Percentiles rank a stretch among this genome's conserved stretches.
phyloP scores from a whole-genome alignment of 2,329 filamentous ascomycete genomes.

The Hypoxylon sp. region DNA sequence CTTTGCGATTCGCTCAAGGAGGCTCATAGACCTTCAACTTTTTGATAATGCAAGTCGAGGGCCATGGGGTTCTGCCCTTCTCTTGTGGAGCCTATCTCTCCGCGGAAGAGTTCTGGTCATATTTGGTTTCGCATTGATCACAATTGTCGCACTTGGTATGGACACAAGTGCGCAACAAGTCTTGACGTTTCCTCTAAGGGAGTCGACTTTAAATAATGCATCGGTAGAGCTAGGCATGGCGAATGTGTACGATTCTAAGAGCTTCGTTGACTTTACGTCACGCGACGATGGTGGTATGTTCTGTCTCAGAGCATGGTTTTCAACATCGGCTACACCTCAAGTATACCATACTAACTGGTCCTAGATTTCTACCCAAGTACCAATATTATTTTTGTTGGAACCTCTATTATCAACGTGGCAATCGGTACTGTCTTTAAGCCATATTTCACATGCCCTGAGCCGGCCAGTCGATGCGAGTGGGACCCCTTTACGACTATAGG shows the following conservation, averaged over 20 bases:
- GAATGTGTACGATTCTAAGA: constrained; percentile 32
- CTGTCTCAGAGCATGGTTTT: neutral
- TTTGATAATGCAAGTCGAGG: constrained; percentile 49
- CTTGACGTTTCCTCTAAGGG: constrained; percentile 28
- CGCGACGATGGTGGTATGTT: constrained; percentile 1
- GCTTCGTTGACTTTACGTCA: constrained; percentile 13
- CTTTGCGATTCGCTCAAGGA: constrained; percentile 22
- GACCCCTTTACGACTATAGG: constrained; percentile 35
- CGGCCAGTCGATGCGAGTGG: constrained; percentile 32
- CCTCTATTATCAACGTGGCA: constrained; percentile 30
- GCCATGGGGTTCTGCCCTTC: constrained; percentile 43
- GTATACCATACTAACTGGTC: neutral
- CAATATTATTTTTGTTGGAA: constrained; percentile 25
- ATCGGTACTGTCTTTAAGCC: constrained; percentile 29
- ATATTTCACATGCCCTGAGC: constrained; percentile 34
- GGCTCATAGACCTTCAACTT: constrained; percentile 43
- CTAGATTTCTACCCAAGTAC: constrained; percentile 28
- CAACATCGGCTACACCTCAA: neutral
- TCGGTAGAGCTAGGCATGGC: constrained; percentile 28
- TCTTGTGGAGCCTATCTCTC: constrained; percentile 29
- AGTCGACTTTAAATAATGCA: constrained; percentile 26
- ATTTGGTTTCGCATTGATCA: constrained; percentile 37
- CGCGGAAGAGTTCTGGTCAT: constrained; percentile 19
- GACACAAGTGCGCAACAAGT: constrained; percentile 46
- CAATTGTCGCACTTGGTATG: constrained; percentile 43